phyloP scores from a whole-genome alignment of 345 rosid genomes.

The Euphorbia lathyris region DNA sequence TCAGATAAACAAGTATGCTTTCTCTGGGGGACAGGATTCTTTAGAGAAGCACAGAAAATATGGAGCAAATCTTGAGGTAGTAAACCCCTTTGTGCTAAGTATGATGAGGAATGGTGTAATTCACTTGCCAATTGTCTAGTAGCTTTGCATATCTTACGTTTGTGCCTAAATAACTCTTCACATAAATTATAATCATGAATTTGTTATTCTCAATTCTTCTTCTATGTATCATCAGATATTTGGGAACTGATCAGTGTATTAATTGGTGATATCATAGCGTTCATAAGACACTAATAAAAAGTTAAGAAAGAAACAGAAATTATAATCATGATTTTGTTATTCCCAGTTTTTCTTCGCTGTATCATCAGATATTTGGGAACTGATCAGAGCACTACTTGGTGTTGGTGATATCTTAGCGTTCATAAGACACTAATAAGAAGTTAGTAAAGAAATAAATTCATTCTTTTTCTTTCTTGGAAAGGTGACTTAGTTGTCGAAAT shows the following conservation, averaged over 20 bases:
- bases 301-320: no score
- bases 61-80: slow-evolving; percentile 94
- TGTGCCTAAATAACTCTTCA: background rate
- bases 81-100: background rate
- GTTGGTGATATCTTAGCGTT: no score
- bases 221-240: background rate
- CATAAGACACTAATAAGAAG: no score
- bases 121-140: background rate
- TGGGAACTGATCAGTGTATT: background rate
- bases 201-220: background rate
- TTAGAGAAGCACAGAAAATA: slow-evolving; percentile 59
- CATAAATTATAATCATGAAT: background rate
- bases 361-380: no score
- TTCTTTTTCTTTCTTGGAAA: no score
- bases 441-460: no score
- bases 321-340: no score
- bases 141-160: background rate
- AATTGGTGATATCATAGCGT: background rate
- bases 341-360: no score
- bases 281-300: background rate
- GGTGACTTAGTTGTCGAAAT: no score
- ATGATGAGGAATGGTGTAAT: slow-evolving; percentile 4
- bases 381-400: no score
- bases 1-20: slow-evolving; percentile 77
- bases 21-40: slow-evolving; percentile 83